Conservation (phyloP, 495 filamentous ascomycete species). For the Ramalina peruviana region DNA sequence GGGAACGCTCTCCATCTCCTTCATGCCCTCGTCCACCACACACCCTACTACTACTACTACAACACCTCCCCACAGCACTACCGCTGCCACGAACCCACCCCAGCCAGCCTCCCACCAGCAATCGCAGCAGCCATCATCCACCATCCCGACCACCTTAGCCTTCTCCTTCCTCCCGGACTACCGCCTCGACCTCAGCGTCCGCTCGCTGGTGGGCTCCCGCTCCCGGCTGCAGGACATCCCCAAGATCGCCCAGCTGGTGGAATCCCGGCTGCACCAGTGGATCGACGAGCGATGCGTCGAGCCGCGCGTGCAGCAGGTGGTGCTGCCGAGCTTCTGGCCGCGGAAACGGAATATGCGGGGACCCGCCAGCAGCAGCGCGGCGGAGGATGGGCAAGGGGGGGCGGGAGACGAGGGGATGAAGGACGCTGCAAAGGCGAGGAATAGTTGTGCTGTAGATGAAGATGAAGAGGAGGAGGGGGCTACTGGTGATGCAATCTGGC, state of each 20-base stretch:
- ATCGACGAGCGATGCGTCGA: constrained; percentile 95
- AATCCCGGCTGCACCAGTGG: constrained; percentile 83
- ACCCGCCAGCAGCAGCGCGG: constrained; percentile 1
- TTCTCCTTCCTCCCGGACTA: constrained; percentile 96
- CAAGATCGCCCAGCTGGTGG: constrained; percentile 91
- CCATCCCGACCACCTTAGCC: constrained; percentile 64
- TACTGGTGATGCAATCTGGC: neutral
- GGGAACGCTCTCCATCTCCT: constrained; percentile 82
- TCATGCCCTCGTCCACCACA: constrained; percentile 49
- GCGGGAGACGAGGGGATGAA: constrained; percentile 9
- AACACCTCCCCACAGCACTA: neutral
- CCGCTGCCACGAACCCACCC: neutral
- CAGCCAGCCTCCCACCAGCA: neutral
- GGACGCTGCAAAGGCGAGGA: constrained; percentile 1
- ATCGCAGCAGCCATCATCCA: constrained; percentile 20
- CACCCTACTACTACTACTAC: constrained; percentile 21
- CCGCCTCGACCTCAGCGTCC: constrained; percentile 78
- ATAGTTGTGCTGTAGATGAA: neutral
- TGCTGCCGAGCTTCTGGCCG: constrained; percentile 86
- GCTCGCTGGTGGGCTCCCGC: constrained; percentile 82
- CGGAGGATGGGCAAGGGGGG: constrained; percentile 7
- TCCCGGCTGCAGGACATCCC: constrained; percentile 88
- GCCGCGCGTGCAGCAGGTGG: constrained; percentile 89
- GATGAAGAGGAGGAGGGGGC: neutral
- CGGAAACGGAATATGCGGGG: constrained; percentile 70